phyloP scores from a whole-genome alignment of 495 filamentous ascomycete species.

The Aspergillus indologenus region DNA sequence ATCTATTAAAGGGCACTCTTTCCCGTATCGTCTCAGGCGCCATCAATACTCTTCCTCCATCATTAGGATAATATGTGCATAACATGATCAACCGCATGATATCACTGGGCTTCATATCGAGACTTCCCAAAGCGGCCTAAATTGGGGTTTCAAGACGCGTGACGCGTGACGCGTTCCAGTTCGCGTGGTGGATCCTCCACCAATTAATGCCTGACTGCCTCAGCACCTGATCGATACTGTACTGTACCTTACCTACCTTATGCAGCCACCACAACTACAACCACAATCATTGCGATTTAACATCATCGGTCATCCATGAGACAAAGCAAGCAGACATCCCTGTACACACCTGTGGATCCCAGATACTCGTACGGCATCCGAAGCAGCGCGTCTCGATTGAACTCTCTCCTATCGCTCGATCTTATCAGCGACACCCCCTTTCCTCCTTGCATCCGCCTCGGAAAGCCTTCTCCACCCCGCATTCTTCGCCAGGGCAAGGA shows the following conservation, averaged over 20 bases:
- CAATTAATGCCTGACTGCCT: conserved; percentile 17
- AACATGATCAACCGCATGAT: background rate
- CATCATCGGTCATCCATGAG: background rate
- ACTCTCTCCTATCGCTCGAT: conserved; percentile 16
- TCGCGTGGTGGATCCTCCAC: conserved; percentile 20
- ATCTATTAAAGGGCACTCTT: background rate
- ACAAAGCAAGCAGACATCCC: background rate
- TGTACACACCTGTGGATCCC: conserved; percentile 4
- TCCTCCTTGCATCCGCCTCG: conserved; percentile 10
- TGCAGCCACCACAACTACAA: too few species aligned
- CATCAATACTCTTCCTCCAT: background rate
- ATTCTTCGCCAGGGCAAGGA: conserved; percentile 7
- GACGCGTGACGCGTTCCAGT: conserved; percentile 12
- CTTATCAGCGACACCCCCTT: conserved; percentile 14
- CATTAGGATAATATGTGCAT: background rate
- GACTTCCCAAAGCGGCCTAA: conserved; percentile 13
- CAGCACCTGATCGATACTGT: background rate
- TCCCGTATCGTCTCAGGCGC: background rate
- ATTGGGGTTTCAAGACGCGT: conserved; percentile 14
- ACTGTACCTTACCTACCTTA: too few species aligned
- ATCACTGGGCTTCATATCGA: background rate
- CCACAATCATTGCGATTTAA: background rate
- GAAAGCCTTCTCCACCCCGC: background rate
- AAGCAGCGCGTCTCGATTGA: conserved; percentile 3
- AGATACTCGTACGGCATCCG: background rate